Conservation (phyloP, 495 filamentous ascomycete species). For the Tuber calosporum region DNA sequence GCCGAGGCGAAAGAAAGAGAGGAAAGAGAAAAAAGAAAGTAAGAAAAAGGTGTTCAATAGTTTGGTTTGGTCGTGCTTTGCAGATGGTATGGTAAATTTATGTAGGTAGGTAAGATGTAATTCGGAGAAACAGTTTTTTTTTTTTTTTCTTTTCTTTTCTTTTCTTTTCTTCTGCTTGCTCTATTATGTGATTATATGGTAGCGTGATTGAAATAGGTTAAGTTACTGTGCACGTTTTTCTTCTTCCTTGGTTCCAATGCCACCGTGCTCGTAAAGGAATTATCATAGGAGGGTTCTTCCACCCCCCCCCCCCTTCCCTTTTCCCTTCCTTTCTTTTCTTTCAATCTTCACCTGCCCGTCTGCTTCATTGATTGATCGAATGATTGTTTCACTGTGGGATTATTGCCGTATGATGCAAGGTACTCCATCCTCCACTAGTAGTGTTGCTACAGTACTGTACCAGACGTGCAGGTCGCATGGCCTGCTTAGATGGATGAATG, state of each 20-base stretch:
- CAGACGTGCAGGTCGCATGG: background rate
- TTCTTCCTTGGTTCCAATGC: background rate
- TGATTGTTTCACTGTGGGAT: background rate
- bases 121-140: background rate
- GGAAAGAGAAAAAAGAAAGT: background rate
- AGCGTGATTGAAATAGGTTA: slow-evolving; percentile 5
- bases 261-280: background rate
- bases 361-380: background rate
- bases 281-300: background rate
- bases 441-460: background rate
- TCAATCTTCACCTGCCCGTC: background rate
- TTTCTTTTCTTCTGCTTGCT: background rate
- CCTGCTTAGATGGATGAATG: background rate
- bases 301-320: background rate
- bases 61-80: background rate
- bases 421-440: background rate
- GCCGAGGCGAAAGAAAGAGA: background rate
- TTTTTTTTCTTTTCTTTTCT: background rate
- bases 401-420: background rate
- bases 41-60: background rate
- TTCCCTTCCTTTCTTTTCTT: background rate
- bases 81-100: background rate
- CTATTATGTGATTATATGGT: background rate
- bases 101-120: no score
- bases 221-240: background rate